A percentile compares a stretch with the other conserved stretches of the same genome.
phyloP scores from a whole-genome alignment of 192 early-diverging fungal species.

The Lobulomyces angularis region DNA sequence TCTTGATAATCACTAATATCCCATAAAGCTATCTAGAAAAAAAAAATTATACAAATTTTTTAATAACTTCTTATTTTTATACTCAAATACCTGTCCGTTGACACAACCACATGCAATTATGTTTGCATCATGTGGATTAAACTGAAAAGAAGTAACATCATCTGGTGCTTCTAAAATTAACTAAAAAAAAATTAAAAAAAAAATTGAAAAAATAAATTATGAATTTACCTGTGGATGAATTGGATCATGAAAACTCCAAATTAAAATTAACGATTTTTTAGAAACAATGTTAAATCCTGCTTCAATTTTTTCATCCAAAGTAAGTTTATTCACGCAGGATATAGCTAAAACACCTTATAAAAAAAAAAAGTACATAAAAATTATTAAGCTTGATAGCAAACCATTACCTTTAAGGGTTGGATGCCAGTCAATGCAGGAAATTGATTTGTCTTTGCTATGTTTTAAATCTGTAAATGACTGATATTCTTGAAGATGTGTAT shows the following conservation, averaged over 20 bases:
- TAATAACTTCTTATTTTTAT: too few species aligned
- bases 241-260: constrained; percentile 54
- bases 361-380: constrained; percentile 5
- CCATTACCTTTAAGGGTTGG: constrained; percentile 34
- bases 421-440: constrained; percentile 52
- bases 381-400: constrained; percentile 1
- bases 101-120: constrained; percentile 45
- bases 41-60: background rate
- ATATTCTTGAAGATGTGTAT: constrained; percentile 45
- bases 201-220: constrained; percentile 1
- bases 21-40: constrained; percentile 37
- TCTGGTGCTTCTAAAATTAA: constrained; percentile 52
- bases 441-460: constrained; percentile 48
- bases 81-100: constrained; percentile 46
- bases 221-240: constrained; percentile 40
- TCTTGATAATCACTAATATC: constrained; percentile 47
- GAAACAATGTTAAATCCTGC: constrained; percentile 21
- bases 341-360: constrained; percentile 34
- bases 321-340: constrained; percentile 33
- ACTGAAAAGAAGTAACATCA: constrained; percentile 39
- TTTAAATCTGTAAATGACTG: constrained; percentile 51
- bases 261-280: constrained; percentile 34
- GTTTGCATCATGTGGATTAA: constrained; percentile 40
- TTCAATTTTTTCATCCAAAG: constrained; percentile 43
- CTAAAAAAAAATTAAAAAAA: constrained; percentile 5